phyloP scores from a whole-genome alignment of 352 stramenopile genomes.

The Phytophthora aleatoria region DNA sequence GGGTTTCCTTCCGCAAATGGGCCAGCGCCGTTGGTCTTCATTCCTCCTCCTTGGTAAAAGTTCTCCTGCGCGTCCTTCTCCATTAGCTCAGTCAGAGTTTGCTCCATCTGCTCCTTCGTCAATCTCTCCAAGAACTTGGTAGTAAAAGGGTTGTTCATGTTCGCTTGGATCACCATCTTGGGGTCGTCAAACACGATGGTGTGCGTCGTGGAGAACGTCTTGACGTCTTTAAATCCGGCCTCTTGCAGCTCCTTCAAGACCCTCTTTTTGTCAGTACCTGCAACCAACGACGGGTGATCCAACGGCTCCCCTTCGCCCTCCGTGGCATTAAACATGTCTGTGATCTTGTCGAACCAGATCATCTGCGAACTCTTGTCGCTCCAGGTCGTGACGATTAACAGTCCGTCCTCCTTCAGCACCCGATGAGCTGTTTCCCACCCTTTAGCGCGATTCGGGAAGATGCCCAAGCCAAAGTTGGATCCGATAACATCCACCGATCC shows the following conservation, averaged over 20 bases:
- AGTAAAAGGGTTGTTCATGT: constrained; percentile 32
- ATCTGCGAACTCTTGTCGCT: constrained; percentile 45
- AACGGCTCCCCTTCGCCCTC: constrained; percentile 19
- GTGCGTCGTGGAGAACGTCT: constrained; percentile 33
- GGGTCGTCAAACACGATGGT: constrained; percentile 41
- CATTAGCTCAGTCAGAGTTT: constrained; percentile 23
- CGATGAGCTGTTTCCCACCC: constrained; percentile 38
- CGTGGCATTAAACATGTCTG: constrained; percentile 34
- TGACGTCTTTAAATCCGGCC: constrained; percentile 29
- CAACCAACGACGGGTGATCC: constrained; percentile 7
- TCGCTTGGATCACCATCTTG: constrained; percentile 28
- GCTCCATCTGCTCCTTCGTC: constrained; percentile 27
- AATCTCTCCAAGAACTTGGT: constrained; percentile 37
- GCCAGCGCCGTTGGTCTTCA: constrained; percentile 1
- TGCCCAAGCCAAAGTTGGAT: constrained; percentile 51
- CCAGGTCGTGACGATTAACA: constrained; percentile 51
- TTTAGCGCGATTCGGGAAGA: constrained; percentile 44
- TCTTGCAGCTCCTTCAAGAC: constrained; percentile 30
- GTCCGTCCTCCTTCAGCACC: constrained; percentile 45
- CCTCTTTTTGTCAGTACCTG: constrained; percentile 18
- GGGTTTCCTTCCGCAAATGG: constrained; percentile 26
- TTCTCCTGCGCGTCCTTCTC: constrained; percentile 30
- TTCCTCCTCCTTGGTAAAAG: constrained; percentile 18
- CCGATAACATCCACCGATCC: constrained; percentile 43
- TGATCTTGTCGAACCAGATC: constrained; percentile 38